Conservation (phyloP, 2,329 filamentous ascomycete genomes). For the Nectriaceae sp. region DNA sequence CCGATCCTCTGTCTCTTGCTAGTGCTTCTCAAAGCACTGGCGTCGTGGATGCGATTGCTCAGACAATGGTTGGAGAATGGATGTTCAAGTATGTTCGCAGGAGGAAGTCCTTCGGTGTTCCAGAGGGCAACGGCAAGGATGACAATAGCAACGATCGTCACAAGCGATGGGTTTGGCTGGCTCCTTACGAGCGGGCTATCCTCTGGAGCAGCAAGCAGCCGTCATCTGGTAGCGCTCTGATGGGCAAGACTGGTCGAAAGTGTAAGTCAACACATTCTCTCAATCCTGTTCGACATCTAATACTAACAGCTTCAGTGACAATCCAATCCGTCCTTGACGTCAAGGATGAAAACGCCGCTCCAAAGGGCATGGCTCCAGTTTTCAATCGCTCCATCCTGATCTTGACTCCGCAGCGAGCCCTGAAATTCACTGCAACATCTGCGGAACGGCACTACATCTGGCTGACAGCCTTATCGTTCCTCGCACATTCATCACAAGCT, state of each 20-base stretch:
- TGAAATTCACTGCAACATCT: constrained; percentile 89
- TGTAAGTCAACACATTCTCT: constrained; percentile 60
- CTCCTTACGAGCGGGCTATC: constrained; percentile 92
- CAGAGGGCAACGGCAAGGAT: constrained; percentile 66
- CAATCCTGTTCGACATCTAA: neutral
- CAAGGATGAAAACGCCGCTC: constrained; percentile 86
- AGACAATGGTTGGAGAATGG: constrained; percentile 98
- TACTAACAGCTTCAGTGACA: constrained; percentile 61
- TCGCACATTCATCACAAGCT: constrained; percentile 84
- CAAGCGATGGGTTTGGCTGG: constrained; percentile 98
- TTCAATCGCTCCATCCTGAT: constrained; percentile 97
- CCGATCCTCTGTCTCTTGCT: constrained; percentile 43
- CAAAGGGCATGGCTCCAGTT: constrained; percentile 65
- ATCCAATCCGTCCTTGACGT: constrained; percentile 98
- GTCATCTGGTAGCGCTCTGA: constrained; percentile 78
- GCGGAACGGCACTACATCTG: constrained; percentile 91
- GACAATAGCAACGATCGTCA: constrained; percentile 78
- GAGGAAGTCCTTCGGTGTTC: constrained; percentile 86
- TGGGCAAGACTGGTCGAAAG: constrained; percentile 95
- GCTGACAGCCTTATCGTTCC: constrained; percentile 91
- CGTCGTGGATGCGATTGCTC: constrained; percentile 94
- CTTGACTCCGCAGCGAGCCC: constrained; percentile 84
- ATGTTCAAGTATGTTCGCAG: constrained; percentile 90
- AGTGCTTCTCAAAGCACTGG: constrained; percentile 67
- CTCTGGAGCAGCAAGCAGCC: constrained; percentile 99